Conservation (phyloP, 2,329 filamentous ascomycete species). For the Fusarium palustre region DNA sequence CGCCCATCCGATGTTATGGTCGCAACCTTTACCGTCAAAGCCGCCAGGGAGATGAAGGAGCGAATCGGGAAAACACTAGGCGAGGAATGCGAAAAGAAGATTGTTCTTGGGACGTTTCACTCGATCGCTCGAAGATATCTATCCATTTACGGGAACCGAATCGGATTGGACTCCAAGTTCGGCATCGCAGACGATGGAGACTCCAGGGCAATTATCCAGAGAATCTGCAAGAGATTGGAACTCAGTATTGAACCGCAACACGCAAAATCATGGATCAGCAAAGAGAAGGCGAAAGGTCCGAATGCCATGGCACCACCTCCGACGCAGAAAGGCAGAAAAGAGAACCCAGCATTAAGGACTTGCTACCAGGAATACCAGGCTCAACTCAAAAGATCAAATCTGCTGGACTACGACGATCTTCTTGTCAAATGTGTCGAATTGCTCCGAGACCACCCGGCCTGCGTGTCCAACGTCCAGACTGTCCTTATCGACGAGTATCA, state of each 20-base stretch:
- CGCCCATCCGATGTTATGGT: conserved; percentile 90
- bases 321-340: conserved; percentile 53
- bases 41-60: conserved; percentile 91
- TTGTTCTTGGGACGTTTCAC: conserved; percentile 94
- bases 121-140: conserved; percentile 90
- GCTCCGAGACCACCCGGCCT: conserved; percentile 77
- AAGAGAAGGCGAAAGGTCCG: conserved; percentile 69
- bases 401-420: conserved; percentile 95
- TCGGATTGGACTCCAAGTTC: conserved; percentile 85
- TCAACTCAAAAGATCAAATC: conserved; percentile 78
- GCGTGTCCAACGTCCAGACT: conserved; percentile 88
- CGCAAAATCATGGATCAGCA: conserved; percentile 82
- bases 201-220: conserved; percentile 80
- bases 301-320: conserved; percentile 57
- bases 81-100: conserved; percentile 76
- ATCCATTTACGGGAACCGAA: conserved; percentile 82
- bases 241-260: conserved; percentile 75
- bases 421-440: conserved; percentile 86
- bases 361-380: conserved; percentile 82
- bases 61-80: conserved; percentile 86
- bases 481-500: conserved; percentile 98
- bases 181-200: conserved; percentile 90
- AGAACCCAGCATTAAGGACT: conserved; percentile 71
- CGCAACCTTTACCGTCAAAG: conserved; percentile 97
- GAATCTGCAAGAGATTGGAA: conserved; percentile 82